A percentile compares a stretch with the other conserved stretches of the same genome.
Conservation (phyloP, 1,284 basidiomycete genomes). For the Stereum hirsutum region DNA sequence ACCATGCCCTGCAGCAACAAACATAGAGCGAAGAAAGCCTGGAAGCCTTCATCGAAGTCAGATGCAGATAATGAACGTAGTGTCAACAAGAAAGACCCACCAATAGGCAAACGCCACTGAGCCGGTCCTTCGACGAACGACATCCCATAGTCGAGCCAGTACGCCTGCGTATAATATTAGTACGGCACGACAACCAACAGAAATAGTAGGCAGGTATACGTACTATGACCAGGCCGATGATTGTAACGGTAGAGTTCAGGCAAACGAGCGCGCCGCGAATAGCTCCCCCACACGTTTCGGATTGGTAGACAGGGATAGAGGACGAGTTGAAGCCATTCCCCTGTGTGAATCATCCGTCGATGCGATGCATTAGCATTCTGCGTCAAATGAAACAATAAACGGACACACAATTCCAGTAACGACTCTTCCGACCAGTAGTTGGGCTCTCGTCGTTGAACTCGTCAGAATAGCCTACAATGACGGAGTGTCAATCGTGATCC, state of each 20-base stretch:
- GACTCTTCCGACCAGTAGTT: conserved; percentile 43
- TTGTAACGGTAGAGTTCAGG: conserved; percentile 36
- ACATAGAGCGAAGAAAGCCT: conserved; percentile 30
- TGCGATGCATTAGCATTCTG: not conserved
- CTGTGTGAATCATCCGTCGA: conserved; percentile 12
- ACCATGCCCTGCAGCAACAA: conserved; percentile 27
- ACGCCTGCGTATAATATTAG: conserved; percentile 21
- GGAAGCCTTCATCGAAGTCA: conserved; percentile 19
- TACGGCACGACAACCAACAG: no score
- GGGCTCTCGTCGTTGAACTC: conserved; percentile 28
- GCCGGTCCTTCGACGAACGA: conserved; percentile 26
- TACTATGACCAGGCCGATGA: conserved; percentile 36
- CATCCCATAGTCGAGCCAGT: conserved; percentile 39
- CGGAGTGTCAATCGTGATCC: not conserved
- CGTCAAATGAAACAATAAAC: not conserved
- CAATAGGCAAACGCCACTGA: conserved; percentile 37
- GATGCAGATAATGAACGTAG: not conserved
- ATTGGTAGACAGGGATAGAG: conserved; percentile 34
- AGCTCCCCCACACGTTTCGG: conserved; percentile 34
- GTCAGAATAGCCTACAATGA: conserved; percentile 21
- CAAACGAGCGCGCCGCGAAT: conserved; percentile 38
- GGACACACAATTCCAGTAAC: conserved; percentile 36
- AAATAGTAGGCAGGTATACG: no score
- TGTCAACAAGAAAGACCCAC: conserved; percentile 6
- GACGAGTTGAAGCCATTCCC: conserved; percentile 41